phyloP scores from a whole-genome alignment of 441 rosid species.

The Aleurites moluccanus region DNA sequence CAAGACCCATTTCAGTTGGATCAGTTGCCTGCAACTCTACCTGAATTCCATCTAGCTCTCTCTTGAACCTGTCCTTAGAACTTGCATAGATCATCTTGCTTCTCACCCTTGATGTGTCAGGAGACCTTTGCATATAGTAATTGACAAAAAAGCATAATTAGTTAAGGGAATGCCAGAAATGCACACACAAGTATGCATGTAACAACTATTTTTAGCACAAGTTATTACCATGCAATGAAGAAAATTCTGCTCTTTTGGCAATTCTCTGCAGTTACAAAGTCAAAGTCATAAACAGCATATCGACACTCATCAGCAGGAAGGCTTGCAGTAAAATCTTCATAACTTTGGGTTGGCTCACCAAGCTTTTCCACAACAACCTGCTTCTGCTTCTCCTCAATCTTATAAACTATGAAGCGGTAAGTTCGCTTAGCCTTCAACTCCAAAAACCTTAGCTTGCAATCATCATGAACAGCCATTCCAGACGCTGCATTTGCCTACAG shows the following conservation, averaged over 20 bases:
- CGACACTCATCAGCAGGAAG: constrained; percentile 61
- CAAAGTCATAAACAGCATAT: constrained; percentile 64
- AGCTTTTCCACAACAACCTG: constrained; percentile 62
- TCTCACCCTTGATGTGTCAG: constrained; percentile 57
- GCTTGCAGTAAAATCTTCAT: constrained; percentile 48
- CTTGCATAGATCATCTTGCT: constrained; percentile 76
- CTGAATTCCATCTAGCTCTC: constrained; percentile 64
- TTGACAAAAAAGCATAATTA: background rate
- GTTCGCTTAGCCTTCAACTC: constrained; percentile 66
- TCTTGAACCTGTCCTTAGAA: constrained; percentile 66
- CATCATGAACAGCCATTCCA: constrained; percentile 65
- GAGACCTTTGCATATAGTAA: constrained; percentile 43
- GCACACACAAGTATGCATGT: background rate
- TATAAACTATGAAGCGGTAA: constrained; percentile 49
- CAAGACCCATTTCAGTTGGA: constrained; percentile 69
- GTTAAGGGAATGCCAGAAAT: background rate
- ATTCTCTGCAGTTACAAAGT: constrained; percentile 56
- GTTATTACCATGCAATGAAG: constrained; percentile 60
- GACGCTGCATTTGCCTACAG: constrained; percentile 54
- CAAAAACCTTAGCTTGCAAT: constrained; percentile 60
- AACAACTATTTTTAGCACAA: background rate
- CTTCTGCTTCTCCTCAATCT: constrained; percentile 64
- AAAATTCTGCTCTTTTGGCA: constrained; percentile 60
- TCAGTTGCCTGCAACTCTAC: constrained; percentile 71
- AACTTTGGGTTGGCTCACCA: constrained; percentile 54